These are phyloP conservation scores for Bothriochloa decipiens DNA, from an alignment of 176 grass and related monocot species.

Conservation along the genomic window DNA sequence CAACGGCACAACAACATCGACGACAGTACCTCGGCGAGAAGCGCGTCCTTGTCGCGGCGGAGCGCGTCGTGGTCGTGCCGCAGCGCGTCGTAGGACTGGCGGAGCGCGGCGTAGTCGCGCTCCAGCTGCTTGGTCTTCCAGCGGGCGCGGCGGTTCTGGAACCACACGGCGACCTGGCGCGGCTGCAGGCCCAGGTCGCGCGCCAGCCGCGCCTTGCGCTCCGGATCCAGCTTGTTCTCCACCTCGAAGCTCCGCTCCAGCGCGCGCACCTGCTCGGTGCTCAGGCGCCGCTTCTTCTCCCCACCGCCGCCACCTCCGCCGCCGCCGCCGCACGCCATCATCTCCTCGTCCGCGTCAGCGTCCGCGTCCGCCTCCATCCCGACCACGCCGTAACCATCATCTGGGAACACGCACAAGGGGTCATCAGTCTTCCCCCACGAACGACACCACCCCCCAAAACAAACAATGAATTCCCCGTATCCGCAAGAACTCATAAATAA, in stretches of 20 bases:
- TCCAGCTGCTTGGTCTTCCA: constrained; percentile 98
- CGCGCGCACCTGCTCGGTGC: constrained; percentile 74
- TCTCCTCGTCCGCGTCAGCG: constrained; percentile 42
- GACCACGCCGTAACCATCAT: constrained; percentile 42
- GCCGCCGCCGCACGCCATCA: constrained; percentile 45
- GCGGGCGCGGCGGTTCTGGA: constrained; percentile 95
- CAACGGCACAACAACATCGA: neutral
- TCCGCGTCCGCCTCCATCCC: constrained; percentile 50
- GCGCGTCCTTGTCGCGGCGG: constrained; percentile 60
- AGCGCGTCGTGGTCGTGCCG: constrained; percentile 58
- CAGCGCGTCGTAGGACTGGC: constrained; percentile 53
- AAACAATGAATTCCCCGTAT: neutral
- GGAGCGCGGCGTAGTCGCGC: constrained; percentile 76
- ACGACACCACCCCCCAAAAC: neutral
- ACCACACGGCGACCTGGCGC: constrained; percentile 93
- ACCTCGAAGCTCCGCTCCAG: constrained; percentile 94
- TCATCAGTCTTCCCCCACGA: constrained; percentile 8
- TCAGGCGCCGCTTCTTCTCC: constrained; percentile 92
- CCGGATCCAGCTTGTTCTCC: constrained; percentile 95
- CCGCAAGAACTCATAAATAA: neutral
- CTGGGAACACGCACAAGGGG: constrained; percentile 2
- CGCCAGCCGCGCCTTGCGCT: constrained; percentile 80
- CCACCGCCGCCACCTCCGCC: constrained; percentile 43
- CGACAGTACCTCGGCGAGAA: constrained; percentile 56
- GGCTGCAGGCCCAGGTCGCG: constrained; percentile 89